Conservation (phyloP, 129 eudicot genomes). For the Erigeron canadensis region DNA sequence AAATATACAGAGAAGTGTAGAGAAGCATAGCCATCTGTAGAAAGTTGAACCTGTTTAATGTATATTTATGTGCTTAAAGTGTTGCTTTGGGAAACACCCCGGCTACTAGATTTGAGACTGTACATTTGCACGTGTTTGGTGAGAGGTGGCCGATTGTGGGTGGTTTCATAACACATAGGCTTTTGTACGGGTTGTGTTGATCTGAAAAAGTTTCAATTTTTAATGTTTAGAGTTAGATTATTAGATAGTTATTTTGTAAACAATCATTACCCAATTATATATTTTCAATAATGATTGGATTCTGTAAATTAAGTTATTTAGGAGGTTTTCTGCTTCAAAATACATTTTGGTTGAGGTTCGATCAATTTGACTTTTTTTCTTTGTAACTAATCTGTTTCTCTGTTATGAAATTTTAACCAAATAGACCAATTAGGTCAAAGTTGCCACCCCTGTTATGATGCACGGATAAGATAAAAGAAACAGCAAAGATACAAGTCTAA, state of each 20-base stretch:
- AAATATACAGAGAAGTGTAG: not conserved
- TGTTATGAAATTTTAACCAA: not conserved
- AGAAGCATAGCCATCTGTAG: not conserved
- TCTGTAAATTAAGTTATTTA: not conserved
- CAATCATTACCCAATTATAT: not conserved
- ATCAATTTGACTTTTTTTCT: not conserved
- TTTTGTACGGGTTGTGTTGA: no score
- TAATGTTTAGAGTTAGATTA: no score
- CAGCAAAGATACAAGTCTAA: not conserved
- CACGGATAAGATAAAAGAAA: not conserved
- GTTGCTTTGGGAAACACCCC: not conserved
- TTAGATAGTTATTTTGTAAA: no score
- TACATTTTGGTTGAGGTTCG: not conserved
- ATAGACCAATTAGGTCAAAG: not conserved
- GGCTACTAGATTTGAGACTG: not conserved
- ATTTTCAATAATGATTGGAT: not conserved
- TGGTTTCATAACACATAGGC: not conserved
- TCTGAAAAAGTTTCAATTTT: no score
- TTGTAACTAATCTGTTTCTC: not conserved
- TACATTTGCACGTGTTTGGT: not conserved
- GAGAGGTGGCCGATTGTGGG: not conserved
- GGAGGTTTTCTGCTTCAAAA: not conserved
- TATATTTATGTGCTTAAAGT: not conserved
- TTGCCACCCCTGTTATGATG: not conserved
- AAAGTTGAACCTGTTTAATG: not conserved